Base-by-base conservation (phyloP, 345 rosid species). In the Orychophragmus violaceus region DNA sequence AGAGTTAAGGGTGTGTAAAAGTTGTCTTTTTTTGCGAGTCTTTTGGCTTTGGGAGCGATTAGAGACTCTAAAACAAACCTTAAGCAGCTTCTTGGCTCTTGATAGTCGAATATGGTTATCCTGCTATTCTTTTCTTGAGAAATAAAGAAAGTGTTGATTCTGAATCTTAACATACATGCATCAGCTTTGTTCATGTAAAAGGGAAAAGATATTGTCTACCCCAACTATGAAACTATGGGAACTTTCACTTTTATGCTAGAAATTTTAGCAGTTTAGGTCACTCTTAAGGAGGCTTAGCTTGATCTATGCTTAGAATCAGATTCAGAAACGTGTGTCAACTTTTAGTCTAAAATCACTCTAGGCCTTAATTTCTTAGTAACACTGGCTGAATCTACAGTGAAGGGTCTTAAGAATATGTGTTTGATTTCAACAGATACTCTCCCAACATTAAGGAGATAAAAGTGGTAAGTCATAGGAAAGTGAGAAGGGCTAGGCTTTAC, bases 401-500 rank as follows among this genome's bases (percentile, higher is more conserved):
- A 36, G 41, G 16, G 41, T 14, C 16, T 36, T 36, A 36, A 6
- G 58, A 17, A 25, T 28, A 16, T 39, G 35, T 54, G 46, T 27
- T 37, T 55, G 25, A 36, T 56, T 44, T 60, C 53, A 36, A 45
- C 82, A 90, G 97, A 69, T 93, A 88, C 81, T 93, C 97, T 0
- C 97, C 97, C 12, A 85, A 78, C 71, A 74, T 88, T 59, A 86
- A 86, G 82, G 98, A 87, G 81, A 80, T 93, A 50, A 86, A 68
- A 75, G 89, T 93, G 9, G 73, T 82, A 36, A 78, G 24, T 1
- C 94, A 86, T 77, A 80, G 93, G 74, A 90, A 90, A 81, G 97
- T 88, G 29, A 83, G 98, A 79, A 84, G 96, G 83, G 97, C 98
- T 17, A 77, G 91, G 81, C 74, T 90, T 69, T 93, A 90, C 77